These are phyloP conservation scores for Epichloe gansuensis DNA, from an alignment of 2,329 filamentous ascomycete genomes.

Conservation along the genomic window DNA sequence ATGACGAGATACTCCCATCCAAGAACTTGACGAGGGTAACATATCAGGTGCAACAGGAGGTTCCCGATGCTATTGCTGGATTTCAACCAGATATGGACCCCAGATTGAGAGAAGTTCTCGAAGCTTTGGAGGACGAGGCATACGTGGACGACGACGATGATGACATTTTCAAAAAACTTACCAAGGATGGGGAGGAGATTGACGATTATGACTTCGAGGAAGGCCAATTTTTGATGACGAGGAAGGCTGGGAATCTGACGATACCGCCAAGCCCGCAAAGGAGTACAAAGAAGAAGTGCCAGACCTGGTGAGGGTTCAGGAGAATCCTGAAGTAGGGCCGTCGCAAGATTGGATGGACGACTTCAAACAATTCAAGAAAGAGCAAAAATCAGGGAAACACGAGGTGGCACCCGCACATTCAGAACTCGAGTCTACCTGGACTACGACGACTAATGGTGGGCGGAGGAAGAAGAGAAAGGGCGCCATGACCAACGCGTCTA, in stretches of 20 bases:
- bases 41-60: constrained; percentile 86
- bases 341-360: constrained; percentile 82
- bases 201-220: constrained; percentile 72
- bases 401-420: constrained; percentile 38
- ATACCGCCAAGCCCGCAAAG: constrained; percentile 65
- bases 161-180: constrained; percentile 69
- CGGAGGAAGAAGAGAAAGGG: constrained; percentile 91
- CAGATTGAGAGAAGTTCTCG: constrained; percentile 75
- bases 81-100: constrained; percentile 99
- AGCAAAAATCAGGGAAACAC: constrained; percentile 40
- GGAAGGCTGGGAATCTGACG: constrained; percentile 90
- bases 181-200: constrained; percentile 58
- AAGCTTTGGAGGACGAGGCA: constrained; percentile 89
- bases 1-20: constrained; percentile 64
- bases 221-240: constrained; percentile 50
- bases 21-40: constrained; percentile 66
- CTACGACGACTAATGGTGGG: constrained; percentile 66
- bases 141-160: constrained; percentile 84
- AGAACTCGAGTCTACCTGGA: constrained; percentile 59
- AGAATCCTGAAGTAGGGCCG: constrained; percentile 45
- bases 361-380: constrained; percentile 89
- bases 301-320: constrained; percentile 34
- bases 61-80: constrained; percentile 82
- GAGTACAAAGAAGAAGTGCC: constrained; percentile 40
- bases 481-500: constrained; percentile 74